A percentile compares a stretch with the other conserved stretches of the same genome.
phyloP scores from a whole-genome alignment of 2,329 filamentous ascomycete species.

The Apiospora kogelbergensis region DNA sequence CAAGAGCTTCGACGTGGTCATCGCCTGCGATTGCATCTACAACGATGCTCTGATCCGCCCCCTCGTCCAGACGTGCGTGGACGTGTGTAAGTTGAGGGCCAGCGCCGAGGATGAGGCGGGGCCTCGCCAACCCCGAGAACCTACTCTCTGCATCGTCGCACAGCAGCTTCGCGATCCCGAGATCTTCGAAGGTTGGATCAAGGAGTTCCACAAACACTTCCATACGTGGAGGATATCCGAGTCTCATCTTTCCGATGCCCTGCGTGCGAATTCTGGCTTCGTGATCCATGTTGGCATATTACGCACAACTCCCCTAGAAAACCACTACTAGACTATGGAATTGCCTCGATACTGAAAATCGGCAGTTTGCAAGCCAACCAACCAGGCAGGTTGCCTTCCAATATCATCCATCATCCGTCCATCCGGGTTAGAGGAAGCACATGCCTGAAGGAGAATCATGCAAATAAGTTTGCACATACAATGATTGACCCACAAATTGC shows the following conservation, averaged over 20 bases:
- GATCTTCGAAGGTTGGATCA: slow-evolving; percentile 82
- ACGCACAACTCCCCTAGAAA: slow-evolving; percentile 24
- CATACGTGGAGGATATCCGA: slow-evolving; percentile 75
- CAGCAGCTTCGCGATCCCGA: slow-evolving; percentile 86
- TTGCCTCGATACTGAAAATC: no score
- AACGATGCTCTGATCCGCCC: slow-evolving; percentile 84
- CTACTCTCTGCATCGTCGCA: slow-evolving; percentile 77
- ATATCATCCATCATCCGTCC: no score
- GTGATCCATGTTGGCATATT: slow-evolving; percentile 78
- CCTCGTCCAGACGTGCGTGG: slow-evolving; percentile 77
- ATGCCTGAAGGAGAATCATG: no score
- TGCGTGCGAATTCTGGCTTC: slow-evolving; percentile 71
- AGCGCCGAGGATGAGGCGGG: slow-evolving; percentile 13
- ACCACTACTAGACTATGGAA: neutral
- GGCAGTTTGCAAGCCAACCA: no score
- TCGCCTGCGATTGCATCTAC: slow-evolving; percentile 94
- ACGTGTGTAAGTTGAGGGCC: slow-evolving; percentile 62
- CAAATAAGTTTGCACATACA: neutral
- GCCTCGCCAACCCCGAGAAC: slow-evolving; percentile 23
- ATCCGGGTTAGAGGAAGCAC: no score
- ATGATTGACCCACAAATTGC: no score
- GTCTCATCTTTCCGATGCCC: slow-evolving; percentile 53
- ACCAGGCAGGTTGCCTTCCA: no score
- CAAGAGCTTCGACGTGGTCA: slow-evolving; percentile 65
- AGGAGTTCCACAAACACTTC: slow-evolving; percentile 66